These are phyloP conservation scores for Claviceps sp. DNA, from an alignment of 2,329 filamentous ascomycete species.

Conservation along the genomic window DNA sequence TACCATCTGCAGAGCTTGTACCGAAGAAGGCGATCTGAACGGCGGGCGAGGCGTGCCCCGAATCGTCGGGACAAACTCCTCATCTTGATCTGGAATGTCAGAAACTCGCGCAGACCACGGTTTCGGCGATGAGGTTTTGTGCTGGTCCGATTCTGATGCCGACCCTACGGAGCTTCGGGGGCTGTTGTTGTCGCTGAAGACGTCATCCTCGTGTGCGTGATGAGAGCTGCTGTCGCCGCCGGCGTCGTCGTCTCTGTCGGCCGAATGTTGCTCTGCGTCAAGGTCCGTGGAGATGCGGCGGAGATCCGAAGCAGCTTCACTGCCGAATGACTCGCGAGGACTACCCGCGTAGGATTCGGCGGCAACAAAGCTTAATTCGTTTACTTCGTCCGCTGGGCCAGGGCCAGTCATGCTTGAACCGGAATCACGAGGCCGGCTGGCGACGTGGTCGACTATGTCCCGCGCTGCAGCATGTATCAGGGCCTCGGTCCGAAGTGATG, in stretches of 20 bases:
- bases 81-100: slow-evolving; percentile 32
- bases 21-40: slow-evolving; percentile 56
- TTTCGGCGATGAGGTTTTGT: slow-evolving; percentile 14
- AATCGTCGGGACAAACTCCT: slow-evolving; percentile 38
- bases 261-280: slow-evolving; percentile 8
- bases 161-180: slow-evolving; percentile 44
- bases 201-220: slow-evolving; percentile 39
- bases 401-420: slow-evolving; percentile 11
- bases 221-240: slow-evolving; percentile 35
- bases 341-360: slow-evolving; percentile 11
- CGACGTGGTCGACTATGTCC: slow-evolving; percentile 30
- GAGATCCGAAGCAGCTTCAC: slow-evolving; percentile 10
- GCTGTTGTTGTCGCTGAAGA: slow-evolving; percentile 45
- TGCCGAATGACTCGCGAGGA: slow-evolving; percentile 12
- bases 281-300: slow-evolving; percentile 9
- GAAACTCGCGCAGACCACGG: slow-evolving; percentile 31
- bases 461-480: slow-evolving; percentile 39
- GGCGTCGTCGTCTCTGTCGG: slow-evolving; percentile 14
- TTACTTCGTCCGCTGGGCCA: slow-evolving; percentile 5
- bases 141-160: slow-evolving; percentile 24
- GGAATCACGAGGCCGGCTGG: slow-evolving; percentile 14
- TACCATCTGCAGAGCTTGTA: slow-evolving; percentile 59
- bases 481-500: slow-evolving; percentile 33
- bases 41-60: slow-evolving; percentile 47
- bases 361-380: slow-evolving; percentile 13